Base-by-base conservation (phyloP, 352 stramenopile species). In the Phytophthora pinifolia region DNA sequence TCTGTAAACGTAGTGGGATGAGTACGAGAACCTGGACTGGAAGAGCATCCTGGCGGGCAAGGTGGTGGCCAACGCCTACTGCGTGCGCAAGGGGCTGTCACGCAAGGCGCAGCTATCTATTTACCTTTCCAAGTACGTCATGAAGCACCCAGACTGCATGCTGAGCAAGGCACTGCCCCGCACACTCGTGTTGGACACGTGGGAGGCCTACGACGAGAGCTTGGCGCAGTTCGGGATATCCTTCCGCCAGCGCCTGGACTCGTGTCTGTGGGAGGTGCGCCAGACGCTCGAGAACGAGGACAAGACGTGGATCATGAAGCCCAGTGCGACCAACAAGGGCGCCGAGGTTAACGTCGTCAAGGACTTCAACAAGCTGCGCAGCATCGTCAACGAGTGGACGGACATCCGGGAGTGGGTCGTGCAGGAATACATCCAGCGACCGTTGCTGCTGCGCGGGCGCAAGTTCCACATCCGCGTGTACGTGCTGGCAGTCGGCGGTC, bases 401-500 rank as follows among this genome's bases (percentile, higher is more conserved):
- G 70, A 89, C 44, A 87, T 91, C 41, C 78, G 81, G 14, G 74
- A 85, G 47, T 85, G 74, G 74, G 74, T 85, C 42, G 66, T 85
- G 29, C 74, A 85, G 37, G 72, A 79, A 30, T 85, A 85, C 58
- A 72, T 82, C 25, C 59, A 79, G 45, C 68, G 65, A 1, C 74
- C 77, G 13, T 39, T 91, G 42, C 51, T 91, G n/a, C 58, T 91
- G 15, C 59, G 65, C 5, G 65, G 62, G 9, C 69, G 81, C 30
- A 91, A 91, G 43, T 91, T 91, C 57, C 78, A 91, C 53, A 86
- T 85, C 41, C 74, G 74, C 18, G 74, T 80, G n/a, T 85, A 85
- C 25, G 74, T 85, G 4, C 61, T 79, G 5, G 78, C 78, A 4
- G 58, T 88, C 30, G 73, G 70, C 12, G 67, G 70, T 30, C 56